Evolutionary conservation across 352 stramenopile species (phyloP).

Genomic region (Globisporangium nagaii): DNA sequence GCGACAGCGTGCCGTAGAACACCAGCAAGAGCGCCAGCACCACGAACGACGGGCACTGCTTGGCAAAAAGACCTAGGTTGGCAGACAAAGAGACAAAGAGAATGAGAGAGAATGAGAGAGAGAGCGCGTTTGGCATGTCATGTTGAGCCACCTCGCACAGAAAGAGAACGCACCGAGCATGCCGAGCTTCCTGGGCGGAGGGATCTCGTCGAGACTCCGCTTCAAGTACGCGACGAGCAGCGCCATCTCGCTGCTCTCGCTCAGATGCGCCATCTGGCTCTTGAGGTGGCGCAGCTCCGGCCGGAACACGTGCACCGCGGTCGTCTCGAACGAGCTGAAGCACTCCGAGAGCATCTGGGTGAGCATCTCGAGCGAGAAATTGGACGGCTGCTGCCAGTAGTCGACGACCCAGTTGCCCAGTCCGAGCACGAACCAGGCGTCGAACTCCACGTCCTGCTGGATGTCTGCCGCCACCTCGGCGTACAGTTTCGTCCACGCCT

Average conservation of each 20-base stretch:
- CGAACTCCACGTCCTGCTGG: conserved; percentile 56
- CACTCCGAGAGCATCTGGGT: conserved; percentile 50
- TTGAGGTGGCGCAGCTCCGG: conserved; percentile 47
- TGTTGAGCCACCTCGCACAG: too few relatives aligned
- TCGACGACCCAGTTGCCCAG: conserved; percentile 66
- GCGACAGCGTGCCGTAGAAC: conserved; percentile 47
- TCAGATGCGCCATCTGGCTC: conserved; percentile 35
- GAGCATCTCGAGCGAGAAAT: conserved; percentile 73
- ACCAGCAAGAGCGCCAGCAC: conserved; percentile 37
- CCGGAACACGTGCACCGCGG: conserved; percentile 40
- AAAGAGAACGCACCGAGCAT: conserved; percentile 14
- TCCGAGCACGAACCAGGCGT: conserved; percentile 65
- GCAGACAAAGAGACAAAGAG: neutral
- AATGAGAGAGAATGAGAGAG: neutral
- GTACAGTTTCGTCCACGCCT: conserved; percentile 6
- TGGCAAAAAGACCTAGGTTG: conserved; percentile 50
- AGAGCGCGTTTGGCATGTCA: too few relatives aligned
- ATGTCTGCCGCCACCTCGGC: conserved; percentile 25
- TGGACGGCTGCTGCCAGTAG: conserved; percentile 77
- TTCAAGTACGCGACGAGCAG: conserved; percentile 66
- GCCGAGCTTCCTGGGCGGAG: conserved; percentile 34
- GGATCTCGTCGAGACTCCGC: conserved; percentile 43
- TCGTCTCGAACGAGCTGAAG: conserved; percentile 47
- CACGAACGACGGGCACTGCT: conserved; percentile 61
- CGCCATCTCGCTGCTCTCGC: conserved; percentile 38